Percentiles rank a stretch among this genome's conserved stretches.
Evolutionary conservation across 768 basidiomycete species (phyloP).

Genomic region (Amanita muscaria): DNA sequence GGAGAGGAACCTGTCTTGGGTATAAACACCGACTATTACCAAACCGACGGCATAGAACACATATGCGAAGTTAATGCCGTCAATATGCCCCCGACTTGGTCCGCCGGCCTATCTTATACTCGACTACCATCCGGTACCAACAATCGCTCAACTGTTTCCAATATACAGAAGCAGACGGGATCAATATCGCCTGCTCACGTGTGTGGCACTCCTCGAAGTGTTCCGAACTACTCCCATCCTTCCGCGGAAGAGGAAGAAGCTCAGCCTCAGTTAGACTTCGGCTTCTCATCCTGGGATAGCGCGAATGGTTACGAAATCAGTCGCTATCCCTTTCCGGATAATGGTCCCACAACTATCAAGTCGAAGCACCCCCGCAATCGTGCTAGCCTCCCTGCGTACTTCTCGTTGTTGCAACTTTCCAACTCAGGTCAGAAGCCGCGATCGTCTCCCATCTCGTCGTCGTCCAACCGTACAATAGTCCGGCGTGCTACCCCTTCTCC

Average conservation of each 20-base stretch:
- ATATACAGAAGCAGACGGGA: slow-evolving; percentile 45
- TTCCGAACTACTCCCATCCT: slow-evolving; percentile 29
- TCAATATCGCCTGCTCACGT: slow-evolving; percentile 30
- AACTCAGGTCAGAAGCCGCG: slow-evolving; percentile 25
- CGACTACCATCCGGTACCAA: slow-evolving; percentile 67
- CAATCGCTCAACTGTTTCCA: slow-evolving; percentile 51
- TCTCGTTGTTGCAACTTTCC: slow-evolving; percentile 57
- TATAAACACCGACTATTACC: slow-evolving; percentile 25
- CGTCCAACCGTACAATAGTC: slow-evolving; percentile 37
- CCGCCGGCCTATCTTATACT: slow-evolving; percentile 51
- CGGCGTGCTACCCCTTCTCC: slow-evolving; percentile 53
- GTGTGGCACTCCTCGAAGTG: slow-evolving; percentile 34
- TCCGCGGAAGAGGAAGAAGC: slow-evolving; percentile 39
- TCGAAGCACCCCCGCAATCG: slow-evolving; percentile 52
- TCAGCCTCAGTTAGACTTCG: slow-evolving; percentile 32
- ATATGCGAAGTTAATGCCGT: slow-evolving; percentile 28
- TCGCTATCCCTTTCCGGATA: slow-evolving; percentile 18
- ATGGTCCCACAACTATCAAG: slow-evolving; percentile 22
- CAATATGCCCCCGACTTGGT: slow-evolving; percentile 25
- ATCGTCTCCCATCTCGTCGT: slow-evolving; percentile 36
- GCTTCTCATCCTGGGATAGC: slow-evolving; percentile 30
- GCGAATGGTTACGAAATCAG: slow-evolving; percentile 25
- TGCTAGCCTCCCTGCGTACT: slow-evolving; percentile 67
- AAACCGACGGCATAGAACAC: slow-evolving; percentile 30
- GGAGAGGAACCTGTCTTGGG: slow-evolving; percentile 36